A percentile compares a stretch with the other conserved stretches of the same genome.
phyloP scores from a whole-genome alignment of 306 rosid genomes.

The Dryas octopetala region DNA sequence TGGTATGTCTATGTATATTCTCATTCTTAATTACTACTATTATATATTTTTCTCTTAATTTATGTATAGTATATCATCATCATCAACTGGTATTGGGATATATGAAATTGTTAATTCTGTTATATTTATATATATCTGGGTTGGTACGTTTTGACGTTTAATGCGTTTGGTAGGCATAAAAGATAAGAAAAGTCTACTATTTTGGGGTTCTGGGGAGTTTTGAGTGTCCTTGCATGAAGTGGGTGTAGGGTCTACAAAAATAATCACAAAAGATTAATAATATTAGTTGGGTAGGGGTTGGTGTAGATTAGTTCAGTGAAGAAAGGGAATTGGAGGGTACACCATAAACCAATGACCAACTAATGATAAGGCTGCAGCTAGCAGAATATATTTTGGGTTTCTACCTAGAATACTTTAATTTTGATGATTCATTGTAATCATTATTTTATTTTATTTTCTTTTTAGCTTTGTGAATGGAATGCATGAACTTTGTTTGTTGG shows the following conservation, averaged over 20 bases:
- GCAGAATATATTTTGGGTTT: background rate
- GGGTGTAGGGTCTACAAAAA: conserved; percentile 47
- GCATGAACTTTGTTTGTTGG: conserved; percentile 33
- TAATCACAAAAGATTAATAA: conserved; percentile 24
- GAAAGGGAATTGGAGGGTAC: conserved; percentile 19
- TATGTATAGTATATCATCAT: background rate
- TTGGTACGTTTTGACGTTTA: conserved; percentile 20
- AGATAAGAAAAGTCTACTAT: conserved; percentile 10
- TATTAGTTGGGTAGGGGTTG: conserved; percentile 45
- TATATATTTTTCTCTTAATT: background rate
- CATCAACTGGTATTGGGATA: background rate
- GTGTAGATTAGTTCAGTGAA: conserved; percentile 13
- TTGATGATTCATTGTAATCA: conserved; percentile 10
- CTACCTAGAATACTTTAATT: background rate
- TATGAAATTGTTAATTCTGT: background rate
- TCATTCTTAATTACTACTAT: background rate
- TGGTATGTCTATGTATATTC: conserved; percentile 35
- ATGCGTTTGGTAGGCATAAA: conserved; percentile 29
- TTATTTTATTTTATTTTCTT: background rate
- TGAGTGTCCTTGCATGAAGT: conserved; percentile 30
- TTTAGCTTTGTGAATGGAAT: conserved; percentile 23
- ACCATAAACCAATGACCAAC: conserved; percentile 14
- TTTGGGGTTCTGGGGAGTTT: conserved; percentile 28
- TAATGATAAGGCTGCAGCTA: conserved; percentile 12
- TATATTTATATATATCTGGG: background rate